Conservation (phyloP, 305 asterid genomes). For the Stenogyne calaminthoides region DNA sequence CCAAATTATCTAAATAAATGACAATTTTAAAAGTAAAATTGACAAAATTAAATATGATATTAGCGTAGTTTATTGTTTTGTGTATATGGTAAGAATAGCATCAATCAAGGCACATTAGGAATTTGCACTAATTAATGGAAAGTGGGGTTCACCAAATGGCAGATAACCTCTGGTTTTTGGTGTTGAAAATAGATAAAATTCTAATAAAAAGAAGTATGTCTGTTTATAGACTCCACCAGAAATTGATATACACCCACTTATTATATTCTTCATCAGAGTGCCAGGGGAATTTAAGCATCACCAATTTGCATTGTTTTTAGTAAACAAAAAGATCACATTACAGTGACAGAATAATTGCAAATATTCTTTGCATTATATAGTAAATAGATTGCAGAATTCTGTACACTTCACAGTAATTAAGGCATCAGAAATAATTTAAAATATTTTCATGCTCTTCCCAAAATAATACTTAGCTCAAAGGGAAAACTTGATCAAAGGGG, state of each 20-base stretch:
- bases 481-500: background rate
- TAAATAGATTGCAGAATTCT: background rate
- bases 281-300: slow-evolving; percentile 39
- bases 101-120: slow-evolving; percentile 9
- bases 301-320: slow-evolving; percentile 38
- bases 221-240: slow-evolving; percentile 22
- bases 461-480: slow-evolving; percentile 17
- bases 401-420: slow-evolving; percentile 12
- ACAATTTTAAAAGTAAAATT: background rate
- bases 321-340: slow-evolving; percentile 31
- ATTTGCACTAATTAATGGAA: slow-evolving; percentile 17
- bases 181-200: slow-evolving; percentile 28
- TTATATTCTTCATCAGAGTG: slow-evolving; percentile 44
- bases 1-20: too few species aligned
- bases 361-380: slow-evolving; percentile 24
- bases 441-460: slow-evolving; percentile 18
- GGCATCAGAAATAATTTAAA: slow-evolving; percentile 18
- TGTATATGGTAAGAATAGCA: slow-evolving; percentile 13
- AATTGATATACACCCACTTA: slow-evolving; percentile 43
- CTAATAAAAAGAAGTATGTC: slow-evolving; percentile 27
- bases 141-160: slow-evolving; percentile 40
- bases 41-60: background rate
- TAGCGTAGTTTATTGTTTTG: background rate
- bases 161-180: slow-evolving; percentile 32
- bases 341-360: slow-evolving; percentile 37